Percentiles rank a stretch among this genome's conserved stretches.
These are phyloP conservation scores for Luvunga scandens DNA, from an alignment of 345 rosid genomes.

Conservation along the genomic window DNA sequence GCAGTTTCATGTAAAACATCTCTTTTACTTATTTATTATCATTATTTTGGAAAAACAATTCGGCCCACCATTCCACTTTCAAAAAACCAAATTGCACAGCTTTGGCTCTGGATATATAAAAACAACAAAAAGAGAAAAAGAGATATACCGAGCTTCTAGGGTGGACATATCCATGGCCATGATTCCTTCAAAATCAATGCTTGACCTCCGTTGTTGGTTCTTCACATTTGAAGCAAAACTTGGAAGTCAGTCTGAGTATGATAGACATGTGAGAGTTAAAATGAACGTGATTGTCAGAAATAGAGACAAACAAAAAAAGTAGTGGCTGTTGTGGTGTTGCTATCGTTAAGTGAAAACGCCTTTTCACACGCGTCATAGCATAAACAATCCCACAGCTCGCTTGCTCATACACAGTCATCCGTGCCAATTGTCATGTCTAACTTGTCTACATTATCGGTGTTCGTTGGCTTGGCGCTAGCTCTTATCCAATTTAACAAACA, in stretches of 20 bases:
- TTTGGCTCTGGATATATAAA: not conserved
- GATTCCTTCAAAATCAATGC: too few relatives aligned
- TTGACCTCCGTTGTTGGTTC: too few relatives aligned
- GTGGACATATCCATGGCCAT: slow-evolving; percentile 19
- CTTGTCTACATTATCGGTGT: too few relatives aligned
- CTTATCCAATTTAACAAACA: too few relatives aligned
- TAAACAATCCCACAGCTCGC: not conserved
- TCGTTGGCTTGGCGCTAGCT: too few relatives aligned
- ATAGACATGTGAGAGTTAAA: not conserved
- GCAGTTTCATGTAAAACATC: not conserved
- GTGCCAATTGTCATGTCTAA: too few relatives aligned
- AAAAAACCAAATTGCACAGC: not conserved
- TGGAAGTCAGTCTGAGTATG: too few relatives aligned
- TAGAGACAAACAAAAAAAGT: not conserved
- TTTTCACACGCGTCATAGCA: not conserved
- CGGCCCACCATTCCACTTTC: not conserved
- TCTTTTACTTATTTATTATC: too few relatives aligned
- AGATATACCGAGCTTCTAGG: slow-evolving; percentile 28
- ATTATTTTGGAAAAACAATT: not conserved
- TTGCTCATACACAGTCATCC: not conserved
- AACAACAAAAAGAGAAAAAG: not conserved
- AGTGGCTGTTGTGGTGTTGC: not conserved
- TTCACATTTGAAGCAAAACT: not conserved
- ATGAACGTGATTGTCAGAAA: not conserved
- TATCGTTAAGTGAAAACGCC: not conserved